Evolutionary conservation across 2,329 filamentous ascomycete species (phyloP).

Genomic region (Alternaria hordeiaustralica): DNA sequence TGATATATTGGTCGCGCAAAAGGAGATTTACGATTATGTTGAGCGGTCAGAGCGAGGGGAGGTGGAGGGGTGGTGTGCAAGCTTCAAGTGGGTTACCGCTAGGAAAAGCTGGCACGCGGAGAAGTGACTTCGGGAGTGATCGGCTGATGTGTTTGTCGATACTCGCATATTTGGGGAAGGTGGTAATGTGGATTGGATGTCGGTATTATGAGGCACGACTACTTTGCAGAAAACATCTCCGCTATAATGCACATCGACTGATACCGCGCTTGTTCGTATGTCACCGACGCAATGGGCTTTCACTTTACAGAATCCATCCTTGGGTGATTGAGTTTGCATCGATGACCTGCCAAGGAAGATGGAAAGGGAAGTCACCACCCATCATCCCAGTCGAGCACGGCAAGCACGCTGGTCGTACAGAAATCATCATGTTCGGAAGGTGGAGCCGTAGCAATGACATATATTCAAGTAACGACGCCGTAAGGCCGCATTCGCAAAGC

Average conservation of each 20-base stretch:
- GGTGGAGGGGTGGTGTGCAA: conserved; percentile 43
- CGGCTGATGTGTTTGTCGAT: neutral
- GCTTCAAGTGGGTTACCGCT: conserved; percentile 46
- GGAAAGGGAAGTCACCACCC: neutral
- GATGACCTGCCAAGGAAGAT: neutral
- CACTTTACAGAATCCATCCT: neutral
- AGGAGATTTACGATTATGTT: conserved; percentile 38
- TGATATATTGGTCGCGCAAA: conserved; percentile 29
- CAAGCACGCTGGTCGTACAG: neutral
- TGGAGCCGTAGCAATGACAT: conserved; percentile 5
- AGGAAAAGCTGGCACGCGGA: conserved; percentile 36
- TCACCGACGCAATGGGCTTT: neutral
- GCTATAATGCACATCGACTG: neutral
- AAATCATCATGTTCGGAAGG: conserved; percentile 3
- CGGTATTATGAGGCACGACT: neutral
- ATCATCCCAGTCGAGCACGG: neutral
- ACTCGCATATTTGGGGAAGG: neutral
- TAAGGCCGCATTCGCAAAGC: neutral
- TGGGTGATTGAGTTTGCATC: neutral
- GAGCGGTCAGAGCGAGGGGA: conserved; percentile 29
- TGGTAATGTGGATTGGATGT: neutral
- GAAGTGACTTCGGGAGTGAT: neutral
- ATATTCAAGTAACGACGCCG: neutral
- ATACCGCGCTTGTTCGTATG: neutral
- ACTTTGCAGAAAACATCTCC: neutral